Evolutionary conservation across 1,284 basidiomycete genomes (phyloP), one percentile per base, ranked within the genome.

Genomic region (Porodaedalea pini): DNA sequence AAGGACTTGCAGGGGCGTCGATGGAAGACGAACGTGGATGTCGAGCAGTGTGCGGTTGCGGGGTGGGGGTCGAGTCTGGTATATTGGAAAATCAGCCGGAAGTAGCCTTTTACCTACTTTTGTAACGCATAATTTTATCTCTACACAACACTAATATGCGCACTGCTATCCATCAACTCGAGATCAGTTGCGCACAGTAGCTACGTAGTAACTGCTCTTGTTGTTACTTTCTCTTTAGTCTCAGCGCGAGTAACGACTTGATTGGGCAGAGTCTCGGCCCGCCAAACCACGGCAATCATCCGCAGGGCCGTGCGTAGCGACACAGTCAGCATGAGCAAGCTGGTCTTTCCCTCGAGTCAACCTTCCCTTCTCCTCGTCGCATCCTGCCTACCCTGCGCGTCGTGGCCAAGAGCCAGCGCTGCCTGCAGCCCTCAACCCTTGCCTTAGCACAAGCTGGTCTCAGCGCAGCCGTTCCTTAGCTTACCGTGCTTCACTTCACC

Each of bases 31-130:
- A 78, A 77, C 50, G 82, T 87, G 17, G 74, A 77, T 55, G 86
- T 91, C 25, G 84, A 90, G 69, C 89, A 94, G 71, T 75, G 75
- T 23, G 81, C 83, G 5, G 78, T 84, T 13, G 77, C 78, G 31
- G 86, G 85, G 7, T 78, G 78, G 66, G 81, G 81, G 45, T 84
- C 77, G 63, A 88, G 83, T 60, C 74, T 83, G 44, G 76, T 92
- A 19, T 93, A 90, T 66, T 91, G 90, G 86, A 83, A 79, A 75
- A 81, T 87, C 47, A 72, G 73, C 63, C 70, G 59, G 48, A 51
- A 40, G 44, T 53, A 54, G 37, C 10, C 41, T 27, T 43, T 21
- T 43, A 25, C 13, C 40, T 54, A n/a, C n/a, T n/a, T n/a, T n/a
- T n/a, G n/a, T n/a, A n/a, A n/a, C n/a, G n/a, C n/a, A n/a, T n/a